These are phyloP conservation scores for Aspergillus hiratsukae DNA, from an alignment of 2,329 filamentous ascomycete genomes.

Conservation along the genomic window DNA sequence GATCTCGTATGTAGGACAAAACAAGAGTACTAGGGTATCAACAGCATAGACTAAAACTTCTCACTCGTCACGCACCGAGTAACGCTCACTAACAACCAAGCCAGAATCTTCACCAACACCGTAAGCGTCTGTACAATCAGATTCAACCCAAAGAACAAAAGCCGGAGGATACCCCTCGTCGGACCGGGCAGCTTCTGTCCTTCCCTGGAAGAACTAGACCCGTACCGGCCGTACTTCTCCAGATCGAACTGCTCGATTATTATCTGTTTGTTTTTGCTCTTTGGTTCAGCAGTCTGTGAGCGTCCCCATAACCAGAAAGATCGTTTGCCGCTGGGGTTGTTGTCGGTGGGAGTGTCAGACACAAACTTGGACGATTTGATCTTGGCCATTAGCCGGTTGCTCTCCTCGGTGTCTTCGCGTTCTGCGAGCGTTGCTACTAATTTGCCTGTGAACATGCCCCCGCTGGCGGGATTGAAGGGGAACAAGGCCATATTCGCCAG, in stretches of 20 bases:
- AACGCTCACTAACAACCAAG: slow-evolving; percentile 38
- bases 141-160: slow-evolving; percentile 37
- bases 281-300: slow-evolving; percentile 11
- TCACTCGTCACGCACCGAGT: slow-evolving; percentile 40
- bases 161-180: slow-evolving; percentile 30
- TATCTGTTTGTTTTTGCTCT: slow-evolving; percentile 29
- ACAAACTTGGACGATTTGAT: slow-evolving; percentile 23
- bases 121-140: slow-evolving; percentile 36
- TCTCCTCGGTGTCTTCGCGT: slow-evolving; percentile 39
- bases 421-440: slow-evolving; percentile 39
- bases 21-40: neutral
- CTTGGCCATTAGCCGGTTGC: slow-evolving; percentile 32
- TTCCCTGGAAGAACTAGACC: slow-evolving; percentile 29
- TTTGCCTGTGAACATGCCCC: slow-evolving; percentile 20
- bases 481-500: slow-evolving; percentile 34
- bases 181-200: slow-evolving; percentile 38
- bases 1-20: neutral
- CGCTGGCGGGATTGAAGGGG: slow-evolving; percentile 6
- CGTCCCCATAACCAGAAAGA: slow-evolving; percentile 16
- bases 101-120: slow-evolving; percentile 35
- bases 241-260: slow-evolving; percentile 43
- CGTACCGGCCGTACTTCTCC: slow-evolving; percentile 41
- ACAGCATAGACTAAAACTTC: slow-evolving; percentile 28
- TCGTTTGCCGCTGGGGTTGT: slow-evolving; percentile 5
- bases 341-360: slow-evolving; percentile 11